Evolutionary conservation across 139 green algal genomes (phyloP).

Genomic region (Ulvella scutata): DNA sequence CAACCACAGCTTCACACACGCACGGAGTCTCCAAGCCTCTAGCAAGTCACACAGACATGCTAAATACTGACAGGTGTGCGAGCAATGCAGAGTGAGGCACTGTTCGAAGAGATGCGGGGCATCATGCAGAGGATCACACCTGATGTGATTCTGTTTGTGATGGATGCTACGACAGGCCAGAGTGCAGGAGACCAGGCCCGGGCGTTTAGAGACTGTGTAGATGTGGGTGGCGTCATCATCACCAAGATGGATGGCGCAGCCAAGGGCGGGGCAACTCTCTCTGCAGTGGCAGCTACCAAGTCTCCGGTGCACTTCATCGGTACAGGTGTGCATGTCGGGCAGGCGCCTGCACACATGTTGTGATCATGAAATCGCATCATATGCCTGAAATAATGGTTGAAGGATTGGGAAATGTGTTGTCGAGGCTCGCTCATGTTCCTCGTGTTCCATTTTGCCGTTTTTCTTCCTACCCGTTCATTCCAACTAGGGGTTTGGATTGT

Average conservation of each 20-base stretch:
- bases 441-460: too few species aligned
- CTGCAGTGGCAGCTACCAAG: conserved; percentile 81
- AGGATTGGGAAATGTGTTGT: too few species aligned
- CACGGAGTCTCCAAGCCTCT: too few species aligned
- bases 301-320: conserved; percentile 94
- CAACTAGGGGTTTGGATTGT: too few species aligned
- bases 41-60: too few species aligned
- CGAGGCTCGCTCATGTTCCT: too few species aligned
- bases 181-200: conserved; percentile 92
- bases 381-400: too few species aligned
- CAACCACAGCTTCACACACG: too few species aligned
- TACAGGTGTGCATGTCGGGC: conserved; percentile 32
- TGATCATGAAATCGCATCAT: too few species aligned
- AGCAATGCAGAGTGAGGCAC: conserved; percentile 86
- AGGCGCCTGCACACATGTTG: too few species aligned
- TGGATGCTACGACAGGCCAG: conserved; percentile 96
- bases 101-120: conserved; percentile 98
- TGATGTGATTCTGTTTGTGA: conserved; percentile 92
- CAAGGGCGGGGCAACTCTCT: conserved; percentile 91
- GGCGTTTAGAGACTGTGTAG: conserved; percentile 87
- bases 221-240: conserved; percentile 89
- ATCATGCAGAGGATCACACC: conserved; percentile 28
- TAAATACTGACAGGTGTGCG: too few species aligned
- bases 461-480: too few species aligned
- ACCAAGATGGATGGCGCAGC: conserved; percentile 99